Evolutionary conservation across 2,329 filamentous ascomycete species (phyloP).

Genomic region (Cladorrhinum sp.): DNA sequence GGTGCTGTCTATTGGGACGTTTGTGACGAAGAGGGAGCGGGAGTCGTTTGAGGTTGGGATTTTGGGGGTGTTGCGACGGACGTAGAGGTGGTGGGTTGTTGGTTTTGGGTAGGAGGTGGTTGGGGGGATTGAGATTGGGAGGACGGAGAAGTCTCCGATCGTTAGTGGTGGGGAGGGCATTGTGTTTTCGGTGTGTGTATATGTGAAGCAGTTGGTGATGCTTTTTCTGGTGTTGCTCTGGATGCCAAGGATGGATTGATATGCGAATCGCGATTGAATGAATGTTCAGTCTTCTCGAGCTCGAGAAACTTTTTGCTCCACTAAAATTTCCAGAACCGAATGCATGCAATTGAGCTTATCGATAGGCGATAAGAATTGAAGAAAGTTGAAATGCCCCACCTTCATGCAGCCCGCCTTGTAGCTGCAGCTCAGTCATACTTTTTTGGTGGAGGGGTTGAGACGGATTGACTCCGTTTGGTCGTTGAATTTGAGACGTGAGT

Average conservation of each 20-base stretch:
- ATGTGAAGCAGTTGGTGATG: background rate
- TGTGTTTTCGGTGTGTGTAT: slow-evolving; percentile 14
- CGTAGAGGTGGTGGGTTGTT: slow-evolving; percentile 78
- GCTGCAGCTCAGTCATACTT: background rate
- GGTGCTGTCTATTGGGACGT: slow-evolving; percentile 81
- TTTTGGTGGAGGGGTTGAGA: background rate
- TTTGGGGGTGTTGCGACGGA: slow-evolving; percentile 79
- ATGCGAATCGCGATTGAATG: background rate
- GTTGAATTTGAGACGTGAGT: background rate
- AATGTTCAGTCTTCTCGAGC: background rate
- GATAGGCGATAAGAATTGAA: background rate
- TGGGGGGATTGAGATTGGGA: slow-evolving; percentile 65
- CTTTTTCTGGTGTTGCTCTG: background rate
- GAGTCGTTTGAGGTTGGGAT: slow-evolving; percentile 68
- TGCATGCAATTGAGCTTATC: background rate
- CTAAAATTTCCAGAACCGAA: background rate
- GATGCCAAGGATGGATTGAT: background rate
- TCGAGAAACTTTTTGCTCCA: background rate
- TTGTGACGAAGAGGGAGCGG: slow-evolving; percentile 86
- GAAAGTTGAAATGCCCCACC: background rate
- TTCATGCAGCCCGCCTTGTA: background rate
- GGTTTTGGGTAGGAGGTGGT: slow-evolving; percentile 59
- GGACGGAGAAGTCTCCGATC: slow-evolving; percentile 61
- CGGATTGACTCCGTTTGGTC: background rate
- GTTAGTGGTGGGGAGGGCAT: slow-evolving; percentile 42